These are phyloP conservation scores for Talaromyces rugulosus DNA, from an alignment of 2,329 filamentous ascomycete species.

Conservation along the genomic window DNA sequence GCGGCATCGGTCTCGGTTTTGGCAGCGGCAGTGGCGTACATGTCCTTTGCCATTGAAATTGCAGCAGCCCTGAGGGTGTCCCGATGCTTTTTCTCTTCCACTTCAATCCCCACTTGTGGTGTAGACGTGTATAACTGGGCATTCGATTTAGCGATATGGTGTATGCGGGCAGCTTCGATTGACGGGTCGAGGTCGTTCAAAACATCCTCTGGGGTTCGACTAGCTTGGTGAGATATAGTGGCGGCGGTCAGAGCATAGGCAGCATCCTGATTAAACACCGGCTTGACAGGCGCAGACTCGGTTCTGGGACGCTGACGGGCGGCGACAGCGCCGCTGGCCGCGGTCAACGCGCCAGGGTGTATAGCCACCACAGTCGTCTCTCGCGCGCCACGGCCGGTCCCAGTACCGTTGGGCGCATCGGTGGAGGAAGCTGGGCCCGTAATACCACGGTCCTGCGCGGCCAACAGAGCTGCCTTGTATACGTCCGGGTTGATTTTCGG, in stretches of 20 bases:
- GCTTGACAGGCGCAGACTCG: slow-evolving; percentile 54
- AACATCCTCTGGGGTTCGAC: slow-evolving; percentile 38
- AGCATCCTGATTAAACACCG: slow-evolving; percentile 48
- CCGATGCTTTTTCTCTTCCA: slow-evolving; percentile 67
- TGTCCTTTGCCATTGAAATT: slow-evolving; percentile 81
- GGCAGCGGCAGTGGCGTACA: slow-evolving; percentile 62
- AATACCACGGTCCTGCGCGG: slow-evolving; percentile 35
- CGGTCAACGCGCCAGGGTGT: slow-evolving; percentile 63
- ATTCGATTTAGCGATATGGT: slow-evolving; percentile 62
- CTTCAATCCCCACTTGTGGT: slow-evolving; percentile 67
- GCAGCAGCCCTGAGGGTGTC: slow-evolving; percentile 77
- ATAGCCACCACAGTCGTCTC: slow-evolving; percentile 33
- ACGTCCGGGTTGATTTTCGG: slow-evolving; percentile 62
- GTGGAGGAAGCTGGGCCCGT: slow-evolving; percentile 13
- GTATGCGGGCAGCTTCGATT: slow-evolving; percentile 57
- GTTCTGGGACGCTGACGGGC: slow-evolving; percentile 58
- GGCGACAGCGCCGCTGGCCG: slow-evolving; percentile 74
- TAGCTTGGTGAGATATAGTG: slow-evolving; percentile 56
- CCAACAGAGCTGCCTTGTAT: slow-evolving; percentile 70
- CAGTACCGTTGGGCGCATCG: too few relatives aligned
- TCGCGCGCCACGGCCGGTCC: slow-evolving; percentile 44
- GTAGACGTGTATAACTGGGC: slow-evolving; percentile 75
- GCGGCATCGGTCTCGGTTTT: slow-evolving; percentile 18
- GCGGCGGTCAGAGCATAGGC: slow-evolving; percentile 65
- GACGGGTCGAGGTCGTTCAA: slow-evolving; percentile 40